Conservation (phyloP, 495 filamentous ascomycete genomes). For the Lasiosphaeria ovina region DNA sequence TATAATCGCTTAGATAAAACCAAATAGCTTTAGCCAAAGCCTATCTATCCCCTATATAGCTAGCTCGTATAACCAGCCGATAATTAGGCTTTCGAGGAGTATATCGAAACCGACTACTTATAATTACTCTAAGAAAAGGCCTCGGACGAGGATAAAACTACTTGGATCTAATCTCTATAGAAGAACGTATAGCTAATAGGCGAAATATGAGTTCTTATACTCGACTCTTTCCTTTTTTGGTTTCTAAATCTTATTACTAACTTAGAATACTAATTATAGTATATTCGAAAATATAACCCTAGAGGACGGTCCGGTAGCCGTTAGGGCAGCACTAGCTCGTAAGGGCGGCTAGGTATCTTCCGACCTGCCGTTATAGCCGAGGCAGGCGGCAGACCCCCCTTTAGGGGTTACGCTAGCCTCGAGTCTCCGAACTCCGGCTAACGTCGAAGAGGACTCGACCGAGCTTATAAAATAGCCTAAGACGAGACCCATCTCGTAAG, state of each 20-base stretch:
- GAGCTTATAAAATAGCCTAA: conserved; percentile 55
- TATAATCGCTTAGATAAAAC: conserved; percentile 1
- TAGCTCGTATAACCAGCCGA: not conserved
- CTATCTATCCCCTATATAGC: conserved; percentile 1
- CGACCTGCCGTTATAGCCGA: not conserved
- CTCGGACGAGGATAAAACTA: conserved; percentile 13
- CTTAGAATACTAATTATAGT: conserved; percentile 4
- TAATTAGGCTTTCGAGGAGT: conserved; percentile 7
- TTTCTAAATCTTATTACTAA: conserved; percentile 1
- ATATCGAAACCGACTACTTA: not conserved
- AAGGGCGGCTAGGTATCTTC: too few species aligned
- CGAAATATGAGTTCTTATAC: not conserved
- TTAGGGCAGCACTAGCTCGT: too few species aligned
- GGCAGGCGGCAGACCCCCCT: not conserved
- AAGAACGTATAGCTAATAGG: not conserved
- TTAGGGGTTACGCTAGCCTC: not conserved
- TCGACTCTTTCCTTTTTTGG: not conserved
- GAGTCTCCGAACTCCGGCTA: not conserved
- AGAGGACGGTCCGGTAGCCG: too few species aligned
- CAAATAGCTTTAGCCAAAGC: not conserved
- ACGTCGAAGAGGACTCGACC: conserved; percentile 8
- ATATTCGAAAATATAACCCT: too few species aligned
- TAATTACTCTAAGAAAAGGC: conserved; percentile 1
- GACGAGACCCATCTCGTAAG: conserved; percentile 68
- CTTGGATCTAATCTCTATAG: conserved; percentile 5